A percentile compares a stretch with the other conserved stretches of the same genome.
Evolutionary conservation across 1,284 basidiomycete species (phyloP).

Genomic region (Thelephora terrestris): DNA sequence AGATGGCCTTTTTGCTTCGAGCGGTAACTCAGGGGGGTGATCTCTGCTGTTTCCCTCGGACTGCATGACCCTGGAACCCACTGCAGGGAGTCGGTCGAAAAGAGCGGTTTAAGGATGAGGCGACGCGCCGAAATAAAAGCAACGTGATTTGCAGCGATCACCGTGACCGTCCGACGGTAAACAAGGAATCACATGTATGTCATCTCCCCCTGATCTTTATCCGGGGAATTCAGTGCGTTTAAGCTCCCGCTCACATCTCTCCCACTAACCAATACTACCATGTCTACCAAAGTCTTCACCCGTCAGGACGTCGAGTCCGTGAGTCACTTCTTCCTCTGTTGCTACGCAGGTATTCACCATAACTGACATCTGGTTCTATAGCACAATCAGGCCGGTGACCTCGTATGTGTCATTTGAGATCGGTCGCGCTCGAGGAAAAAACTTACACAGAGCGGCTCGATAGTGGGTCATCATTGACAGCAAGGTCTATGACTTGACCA

Average conservation of each 20-base stretch:
- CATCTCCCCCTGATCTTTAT: background rate
- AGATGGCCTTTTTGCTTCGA: too few relatives aligned
- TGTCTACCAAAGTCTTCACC: slow-evolving; percentile 36
- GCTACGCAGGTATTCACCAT: background rate
- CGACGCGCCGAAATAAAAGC: too few relatives aligned
- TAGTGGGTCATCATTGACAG: slow-evolving; percentile 81
- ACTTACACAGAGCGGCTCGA: background rate
- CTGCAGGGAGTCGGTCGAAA: too few relatives aligned
- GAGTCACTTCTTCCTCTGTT: slow-evolving; percentile 8
- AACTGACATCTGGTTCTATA: slow-evolving; percentile 12
- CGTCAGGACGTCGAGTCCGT: slow-evolving; percentile 49
- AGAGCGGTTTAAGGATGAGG: too few relatives aligned
- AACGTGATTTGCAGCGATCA: too few relatives aligned
- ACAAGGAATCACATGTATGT: background rate
- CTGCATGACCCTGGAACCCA: too few relatives aligned
- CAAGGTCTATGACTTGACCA: slow-evolving; percentile 73
- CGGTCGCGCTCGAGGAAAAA: background rate
- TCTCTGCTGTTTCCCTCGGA: too few relatives aligned
- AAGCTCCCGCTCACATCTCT: background rate
- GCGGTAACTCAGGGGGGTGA: too few relatives aligned
- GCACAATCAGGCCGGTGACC: slow-evolving; percentile 57
- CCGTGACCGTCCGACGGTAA: too few relatives aligned
- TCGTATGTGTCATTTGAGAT: slow-evolving; percentile 27
- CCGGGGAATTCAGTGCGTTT: background rate
- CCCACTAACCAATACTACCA: slow-evolving; percentile 11